Conservation (phyloP, 2,329 filamentous ascomycete species). For the Purpureocillium lavendulum region DNA sequence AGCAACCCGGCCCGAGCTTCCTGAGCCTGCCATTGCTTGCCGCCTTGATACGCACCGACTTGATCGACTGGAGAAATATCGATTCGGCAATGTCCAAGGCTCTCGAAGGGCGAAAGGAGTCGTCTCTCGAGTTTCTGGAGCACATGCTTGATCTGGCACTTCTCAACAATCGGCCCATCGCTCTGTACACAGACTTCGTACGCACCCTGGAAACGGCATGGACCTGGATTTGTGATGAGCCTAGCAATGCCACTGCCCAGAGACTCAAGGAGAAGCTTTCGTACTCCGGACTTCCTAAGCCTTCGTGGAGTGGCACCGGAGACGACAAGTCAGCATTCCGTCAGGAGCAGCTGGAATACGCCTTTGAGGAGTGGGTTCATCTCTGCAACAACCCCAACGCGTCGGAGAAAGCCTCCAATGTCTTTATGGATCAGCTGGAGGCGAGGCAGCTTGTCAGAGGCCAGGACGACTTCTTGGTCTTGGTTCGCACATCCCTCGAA, state of each 20-base stretch:
- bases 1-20: conserved; percentile 47
- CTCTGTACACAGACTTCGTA: conserved; percentile 78
- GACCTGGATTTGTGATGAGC: conserved; percentile 70
- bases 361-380: conserved; percentile 92
- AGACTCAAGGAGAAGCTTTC: conserved; percentile 59
- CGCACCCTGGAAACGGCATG: conserved; percentile 74
- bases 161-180: conserved; percentile 67
- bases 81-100: conserved; percentile 67
- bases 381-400: conserved; percentile 71
- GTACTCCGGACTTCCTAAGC: conserved; percentile 29
- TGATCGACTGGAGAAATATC: conserved; percentile 55
- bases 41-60: conserved; percentile 49
- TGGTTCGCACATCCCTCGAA: conserved; percentile 76
- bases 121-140: conserved; percentile 71
- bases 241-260: conserved; percentile 54
- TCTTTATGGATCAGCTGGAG: conserved; percentile 82
- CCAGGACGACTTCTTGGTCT: conserved; percentile 68
- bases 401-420: conserved; percentile 60
- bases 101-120: conserved; percentile 60
- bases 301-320: conserved; percentile 37
- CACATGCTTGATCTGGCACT: conserved; percentile 71
- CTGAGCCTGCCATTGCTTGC: conserved; percentile 49
- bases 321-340: conserved; percentile 46
- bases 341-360: conserved; percentile 82
- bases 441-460: conserved; percentile 62